These are phyloP conservation scores for Parietaria judaica DNA, from an alignment of 306 rosid genomes.

Conservation along the genomic window DNA sequence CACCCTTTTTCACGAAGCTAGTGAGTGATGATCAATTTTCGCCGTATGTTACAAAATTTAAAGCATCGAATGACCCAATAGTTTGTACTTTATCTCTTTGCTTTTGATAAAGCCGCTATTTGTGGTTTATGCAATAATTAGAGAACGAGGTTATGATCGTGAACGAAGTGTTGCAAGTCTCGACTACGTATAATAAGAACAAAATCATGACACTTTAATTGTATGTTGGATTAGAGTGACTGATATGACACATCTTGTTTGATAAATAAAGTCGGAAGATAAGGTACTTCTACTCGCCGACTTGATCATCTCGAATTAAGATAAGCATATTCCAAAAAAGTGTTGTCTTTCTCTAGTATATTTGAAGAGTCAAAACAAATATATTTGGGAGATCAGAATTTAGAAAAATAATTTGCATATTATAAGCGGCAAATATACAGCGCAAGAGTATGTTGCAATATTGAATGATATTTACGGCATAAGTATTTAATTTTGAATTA, in stretches of 20 bases:
- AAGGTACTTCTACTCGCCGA: background rate
- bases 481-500: too few relatives aligned
- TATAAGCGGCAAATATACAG: too few relatives aligned
- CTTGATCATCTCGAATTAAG: background rate
- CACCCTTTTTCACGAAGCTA: conserved; percentile 8
- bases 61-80: conserved; percentile 11
- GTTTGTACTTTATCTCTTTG: background rate
- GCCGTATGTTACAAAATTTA: conserved; percentile 20
- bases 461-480: too few relatives aligned
- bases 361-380: too few relatives aligned
- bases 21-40: conserved; percentile 1
- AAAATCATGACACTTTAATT: background rate
- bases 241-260: background rate
- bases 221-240: background rate
- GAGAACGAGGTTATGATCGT: too few relatives aligned
- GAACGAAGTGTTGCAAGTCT: too few relatives aligned
- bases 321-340: conserved; percentile 3
- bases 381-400: too few relatives aligned
- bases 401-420: too few relatives aligned
- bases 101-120: background rate
- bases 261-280: background rate
- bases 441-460: too few relatives aligned
- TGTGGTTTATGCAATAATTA: conserved; percentile 1
- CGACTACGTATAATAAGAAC: too few relatives aligned
- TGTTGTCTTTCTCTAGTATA: background rate